Base-by-base conservation (phyloP, 192 early-diverging fungal genomes). In the Backusella liffmaniae region DNA sequence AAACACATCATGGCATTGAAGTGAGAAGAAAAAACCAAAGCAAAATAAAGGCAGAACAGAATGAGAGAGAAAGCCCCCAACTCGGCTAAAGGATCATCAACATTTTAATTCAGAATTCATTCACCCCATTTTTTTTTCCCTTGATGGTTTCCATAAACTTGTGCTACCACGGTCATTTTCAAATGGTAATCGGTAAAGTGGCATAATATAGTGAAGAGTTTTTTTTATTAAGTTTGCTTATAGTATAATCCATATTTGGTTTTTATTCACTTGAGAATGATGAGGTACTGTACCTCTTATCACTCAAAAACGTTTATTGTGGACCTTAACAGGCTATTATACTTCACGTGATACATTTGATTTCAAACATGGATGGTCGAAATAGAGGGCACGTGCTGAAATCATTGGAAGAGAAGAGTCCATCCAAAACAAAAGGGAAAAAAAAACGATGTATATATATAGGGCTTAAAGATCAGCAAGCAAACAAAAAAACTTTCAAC, bases 51-150 rank as follows among this genome's bases (percentile, higher is more conserved):
- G 26, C 9, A 29, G 21, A 0, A 8, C 12, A 62, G 26, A 29
- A 2, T 21, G 56, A 62, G 56, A 62, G 21, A 59, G 23, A 59
- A 0, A 59, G 53, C 56, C 21, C 56, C 56, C 6, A 59, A 26
- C 7, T 59, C 56, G 56, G 56, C 23, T 59, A 59, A 59, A 59
- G 9, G 56, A 59, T 59, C 21, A 59, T 29, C 56, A 59, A 13
- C 3, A 9, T 59, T 59, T 59, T 59, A 59, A 59, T 59, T 7
- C 53, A 23, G 53, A 56, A 56, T 56, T 1, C 46, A 56, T 56
- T 23, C 53, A 9, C 53, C 56, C 56, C 56, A 59, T 59, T 59
- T 59, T 59, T 59, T 59, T 59, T 26, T 59, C 56, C 56, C 56
- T 9, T 59, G 56, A 26, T 13, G 6, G 23, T 29, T 2, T 59